Evolutionary conservation across 352 stramenopile species (phyloP).

Genomic region (Halophytophthora batemanensis): DNA sequence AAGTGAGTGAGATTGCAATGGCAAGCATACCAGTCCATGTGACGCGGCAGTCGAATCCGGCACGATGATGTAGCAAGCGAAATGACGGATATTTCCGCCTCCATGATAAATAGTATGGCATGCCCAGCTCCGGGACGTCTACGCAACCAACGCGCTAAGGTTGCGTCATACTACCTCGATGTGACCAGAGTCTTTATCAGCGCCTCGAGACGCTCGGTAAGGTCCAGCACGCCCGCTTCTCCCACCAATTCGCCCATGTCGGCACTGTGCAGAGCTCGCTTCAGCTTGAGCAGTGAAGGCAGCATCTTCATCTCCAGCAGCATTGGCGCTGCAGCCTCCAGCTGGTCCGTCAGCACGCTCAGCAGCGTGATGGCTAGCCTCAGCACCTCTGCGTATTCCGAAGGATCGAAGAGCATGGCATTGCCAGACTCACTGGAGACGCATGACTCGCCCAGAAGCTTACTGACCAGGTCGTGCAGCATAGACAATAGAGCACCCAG

Average conservation of each 20-base stretch:
- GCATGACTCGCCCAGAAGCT: slow-evolving; percentile 20
- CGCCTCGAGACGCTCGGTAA: slow-evolving; percentile 31
- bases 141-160: no score
- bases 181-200: slow-evolving; percentile 28
- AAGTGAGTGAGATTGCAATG: no score
- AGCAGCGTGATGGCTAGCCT: slow-evolving; percentile 51
- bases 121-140: no score
- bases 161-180: no score
- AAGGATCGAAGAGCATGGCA: slow-evolving; percentile 15
- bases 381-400: slow-evolving; percentile 58
- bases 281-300: slow-evolving; percentile 28
- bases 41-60: no score
- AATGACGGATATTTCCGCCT: no score
- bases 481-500: slow-evolving; percentile 28
- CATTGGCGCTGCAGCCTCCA: slow-evolving; percentile 24
- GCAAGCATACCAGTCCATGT: no score
- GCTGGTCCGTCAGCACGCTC: slow-evolving; percentile 42
- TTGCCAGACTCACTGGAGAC: not conserved
- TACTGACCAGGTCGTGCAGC: slow-evolving; percentile 32
- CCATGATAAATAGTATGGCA: no score
- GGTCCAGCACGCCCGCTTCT: slow-evolving; percentile 20
- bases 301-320: slow-evolving; percentile 44
- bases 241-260: slow-evolving; percentile 15
- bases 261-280: slow-evolving; percentile 23
- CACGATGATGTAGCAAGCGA: no score